Evolutionary conservation across 495 filamentous ascomycete genomes (phyloP).

Genomic region (Aspergillus biplanus): DNA sequence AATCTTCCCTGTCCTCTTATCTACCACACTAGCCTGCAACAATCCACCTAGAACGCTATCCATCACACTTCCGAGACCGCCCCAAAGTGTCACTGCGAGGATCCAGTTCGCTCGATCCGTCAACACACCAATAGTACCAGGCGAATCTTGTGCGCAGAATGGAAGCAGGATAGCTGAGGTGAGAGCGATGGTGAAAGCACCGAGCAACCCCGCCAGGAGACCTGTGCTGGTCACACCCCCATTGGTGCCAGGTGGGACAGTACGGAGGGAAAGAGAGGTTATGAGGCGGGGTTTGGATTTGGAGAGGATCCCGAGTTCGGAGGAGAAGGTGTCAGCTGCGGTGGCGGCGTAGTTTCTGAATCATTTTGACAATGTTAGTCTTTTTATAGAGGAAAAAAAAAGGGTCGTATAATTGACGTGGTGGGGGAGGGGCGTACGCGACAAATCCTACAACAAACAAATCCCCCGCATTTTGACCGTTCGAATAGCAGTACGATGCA

Average conservation of each 20-base stretch:
- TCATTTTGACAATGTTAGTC: not conserved
- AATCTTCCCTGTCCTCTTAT: conserved; percentile 79
- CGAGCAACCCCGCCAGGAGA: conserved; percentile 71
- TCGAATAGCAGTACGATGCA: conserved; percentile 39
- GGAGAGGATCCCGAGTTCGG: conserved; percentile 91
- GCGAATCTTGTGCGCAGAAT: conserved; percentile 55
- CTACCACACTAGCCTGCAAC: conserved; percentile 85
- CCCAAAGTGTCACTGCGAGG: conserved; percentile 67
- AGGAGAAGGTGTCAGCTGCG: conserved; percentile 91
- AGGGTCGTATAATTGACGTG: not conserved
- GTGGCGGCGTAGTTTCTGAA: conserved; percentile 84
- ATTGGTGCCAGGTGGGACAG: conserved; percentile 89
- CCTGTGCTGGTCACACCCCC: conserved; percentile 82
- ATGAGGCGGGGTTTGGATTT: conserved; percentile 79
- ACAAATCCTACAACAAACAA: conserved; percentile 62
- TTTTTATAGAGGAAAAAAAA: not conserved
- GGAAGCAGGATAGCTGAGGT: conserved; percentile 69
- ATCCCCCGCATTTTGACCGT: conserved; percentile 44
- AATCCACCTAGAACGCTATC: conserved; percentile 87
- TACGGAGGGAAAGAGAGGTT: conserved; percentile 71
- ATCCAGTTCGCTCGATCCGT: conserved; percentile 58
- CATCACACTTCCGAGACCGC: conserved; percentile 75
- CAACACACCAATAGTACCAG: conserved; percentile 43
- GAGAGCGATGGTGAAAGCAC: conserved; percentile 71
- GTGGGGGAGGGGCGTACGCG: conserved; percentile 38